phyloP scores from a whole-genome alignment of 345 rosid genomes.

The Brassica nigra region DNA sequence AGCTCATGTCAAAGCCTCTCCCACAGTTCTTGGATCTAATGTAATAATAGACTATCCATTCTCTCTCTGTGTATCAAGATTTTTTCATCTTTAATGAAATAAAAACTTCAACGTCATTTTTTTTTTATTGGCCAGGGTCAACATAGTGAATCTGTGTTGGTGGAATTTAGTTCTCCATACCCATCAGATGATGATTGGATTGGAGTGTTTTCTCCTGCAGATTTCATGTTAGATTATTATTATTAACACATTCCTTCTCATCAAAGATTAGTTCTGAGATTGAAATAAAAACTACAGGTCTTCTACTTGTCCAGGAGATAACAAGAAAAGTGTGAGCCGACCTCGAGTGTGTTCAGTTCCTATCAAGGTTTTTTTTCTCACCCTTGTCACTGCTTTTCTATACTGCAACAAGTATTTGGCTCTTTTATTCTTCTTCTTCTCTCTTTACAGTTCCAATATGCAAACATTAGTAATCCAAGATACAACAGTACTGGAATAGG shows the following conservation, averaged over 20 bases:
- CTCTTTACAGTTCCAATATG: slow-evolving; percentile 58
- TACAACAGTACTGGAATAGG: slow-evolving; percentile 59
- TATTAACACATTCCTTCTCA: not conserved
- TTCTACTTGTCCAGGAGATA: slow-evolving; percentile 53
- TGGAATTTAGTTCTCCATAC: slow-evolving; percentile 49
- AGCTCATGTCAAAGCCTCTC: slow-evolving; percentile 60
- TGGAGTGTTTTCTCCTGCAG: slow-evolving; percentile 77
- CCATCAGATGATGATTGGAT: slow-evolving; percentile 77
- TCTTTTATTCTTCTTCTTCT: not conserved
- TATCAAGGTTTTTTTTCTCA: slow-evolving; percentile 53
- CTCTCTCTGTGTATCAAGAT: not conserved
- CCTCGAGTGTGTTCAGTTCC: slow-evolving; percentile 71
- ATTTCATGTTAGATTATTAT: slow-evolving; percentile 53
- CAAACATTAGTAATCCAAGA: slow-evolving; percentile 56
- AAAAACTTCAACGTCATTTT: not conserved
- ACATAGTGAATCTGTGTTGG: slow-evolving; percentile 56
- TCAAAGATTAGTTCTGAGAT: not conserved
- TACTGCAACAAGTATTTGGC: not conserved
- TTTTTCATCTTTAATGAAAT: not conserved
- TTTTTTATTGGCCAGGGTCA: slow-evolving; percentile 46
- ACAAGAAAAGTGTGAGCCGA: slow-evolving; percentile 42
- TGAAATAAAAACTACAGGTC: slow-evolving; percentile 43
- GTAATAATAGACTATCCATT: slow-evolving; percentile 35
- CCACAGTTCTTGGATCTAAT: slow-evolving; percentile 52
- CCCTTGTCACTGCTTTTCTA: slow-evolving; percentile 10